These are phyloP conservation scores for Ochromonas danica DNA, from an alignment of 108 stramenopile genomes.

Conservation along the genomic window DNA sequence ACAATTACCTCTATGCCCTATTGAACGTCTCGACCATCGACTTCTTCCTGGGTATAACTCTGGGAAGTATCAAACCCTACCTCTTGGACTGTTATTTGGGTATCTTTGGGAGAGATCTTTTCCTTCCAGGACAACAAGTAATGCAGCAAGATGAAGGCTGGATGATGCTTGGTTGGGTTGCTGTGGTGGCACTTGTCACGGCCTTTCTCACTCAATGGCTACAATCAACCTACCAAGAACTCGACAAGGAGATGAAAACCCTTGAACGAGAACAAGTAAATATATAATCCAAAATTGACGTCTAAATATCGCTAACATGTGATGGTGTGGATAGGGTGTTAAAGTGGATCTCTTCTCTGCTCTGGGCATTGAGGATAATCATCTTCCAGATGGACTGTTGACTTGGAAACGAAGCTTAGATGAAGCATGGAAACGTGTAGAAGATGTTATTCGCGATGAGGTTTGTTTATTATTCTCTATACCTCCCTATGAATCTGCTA, in stretches of 20 bases:
- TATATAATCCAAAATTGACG: background rate
- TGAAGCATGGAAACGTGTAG: background rate
- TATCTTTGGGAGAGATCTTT: background rate
- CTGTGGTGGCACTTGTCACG: background rate
- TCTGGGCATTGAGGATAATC: background rate
- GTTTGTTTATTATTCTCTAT: background rate
- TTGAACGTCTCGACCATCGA: slow-evolving; percentile 71
- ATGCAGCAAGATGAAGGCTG: background rate
- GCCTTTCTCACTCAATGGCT: background rate
- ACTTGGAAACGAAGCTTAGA: background rate
- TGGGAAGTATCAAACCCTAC: slow-evolving; percentile 85
- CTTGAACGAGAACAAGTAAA: too few species aligned
- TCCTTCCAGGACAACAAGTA: background rate
- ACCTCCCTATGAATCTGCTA: too few species aligned
- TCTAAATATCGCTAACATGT: background rate
- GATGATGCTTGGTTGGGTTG: background rate
- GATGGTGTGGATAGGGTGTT: background rate
- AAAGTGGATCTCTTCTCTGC: background rate
- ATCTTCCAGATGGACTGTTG: background rate
- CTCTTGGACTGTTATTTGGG: slow-evolving; percentile 61
- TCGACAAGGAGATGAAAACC: background rate
- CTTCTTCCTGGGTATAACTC: slow-evolving; percentile 80
- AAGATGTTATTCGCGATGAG: background rate
- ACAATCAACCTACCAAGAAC: background rate
- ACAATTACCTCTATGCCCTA: slow-evolving; percentile 81